phyloP scores from a whole-genome alignment of 192 early-diverging fungal genomes.

The Geosiphon pyriformis region DNA sequence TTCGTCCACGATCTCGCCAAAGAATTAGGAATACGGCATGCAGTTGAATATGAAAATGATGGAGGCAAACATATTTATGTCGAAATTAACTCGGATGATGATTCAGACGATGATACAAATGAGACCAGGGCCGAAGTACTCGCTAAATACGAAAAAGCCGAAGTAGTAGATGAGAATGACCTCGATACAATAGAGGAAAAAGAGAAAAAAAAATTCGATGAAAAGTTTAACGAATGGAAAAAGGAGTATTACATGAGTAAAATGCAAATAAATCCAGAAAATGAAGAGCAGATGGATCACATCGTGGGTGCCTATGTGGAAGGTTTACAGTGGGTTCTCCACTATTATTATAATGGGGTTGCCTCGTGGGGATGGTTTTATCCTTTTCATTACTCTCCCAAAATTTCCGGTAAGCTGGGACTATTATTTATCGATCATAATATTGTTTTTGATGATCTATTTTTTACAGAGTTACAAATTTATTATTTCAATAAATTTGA shows the following conservation, averaged over 20 bases:
- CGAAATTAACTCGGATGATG: conserved; percentile 41
- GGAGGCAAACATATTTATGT: conserved; percentile 40
- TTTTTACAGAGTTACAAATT: neutral
- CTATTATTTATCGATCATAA: neutral
- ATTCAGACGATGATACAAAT: conserved; percentile 37
- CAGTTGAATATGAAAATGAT: conserved; percentile 31
- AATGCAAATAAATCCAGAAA: conserved; percentile 41
- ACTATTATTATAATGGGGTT: conserved; percentile 95
- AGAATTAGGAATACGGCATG: conserved; percentile 42
- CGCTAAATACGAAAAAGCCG: conserved; percentile 46
- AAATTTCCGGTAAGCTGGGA: conserved; percentile 71
- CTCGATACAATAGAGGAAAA: conserved; percentile 36
- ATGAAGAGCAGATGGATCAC: conserved; percentile 41
- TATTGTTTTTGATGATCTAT: neutral
- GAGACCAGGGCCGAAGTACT: conserved; percentile 50
- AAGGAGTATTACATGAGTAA: conserved; percentile 52
- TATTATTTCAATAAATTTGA: neutral
- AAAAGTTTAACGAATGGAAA: conserved; percentile 61
- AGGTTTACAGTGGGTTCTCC: conserved; percentile 96
- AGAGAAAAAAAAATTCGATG: conserved; percentile 75
- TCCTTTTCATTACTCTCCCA: conserved; percentile 95
- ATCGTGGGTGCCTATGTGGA: conserved; percentile 77
- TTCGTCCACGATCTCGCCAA: conserved; percentile 43
- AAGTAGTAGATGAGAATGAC: conserved; percentile 39
- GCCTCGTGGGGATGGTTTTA: conserved; percentile 99